Evolutionary conservation across 2,329 filamentous ascomycete species (phyloP).

Genomic region (Neopestalotiopsis sp.): DNA sequence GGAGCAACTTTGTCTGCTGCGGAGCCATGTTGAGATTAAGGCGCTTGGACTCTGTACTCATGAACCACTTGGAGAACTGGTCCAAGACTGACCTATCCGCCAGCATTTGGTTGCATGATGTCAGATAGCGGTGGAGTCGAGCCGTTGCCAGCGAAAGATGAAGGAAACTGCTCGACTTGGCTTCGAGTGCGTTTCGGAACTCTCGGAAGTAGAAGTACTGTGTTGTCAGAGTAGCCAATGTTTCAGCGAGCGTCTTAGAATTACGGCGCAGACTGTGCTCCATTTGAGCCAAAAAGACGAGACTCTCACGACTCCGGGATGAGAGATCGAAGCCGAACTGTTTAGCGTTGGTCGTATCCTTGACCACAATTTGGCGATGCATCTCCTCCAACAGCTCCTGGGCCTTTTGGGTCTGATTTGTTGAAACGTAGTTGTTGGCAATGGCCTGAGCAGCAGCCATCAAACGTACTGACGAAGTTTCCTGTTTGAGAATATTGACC

Average conservation of each 20-base stretch:
- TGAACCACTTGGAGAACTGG: conserved; percentile 38
- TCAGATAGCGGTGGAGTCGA: conserved; percentile 39
- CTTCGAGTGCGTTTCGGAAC: conserved; percentile 40
- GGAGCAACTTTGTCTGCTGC: conserved; percentile 32
- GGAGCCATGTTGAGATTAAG: conserved; percentile 31
- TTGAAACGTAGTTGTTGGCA: conserved; percentile 40
- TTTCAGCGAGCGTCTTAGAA: conserved; percentile 42
- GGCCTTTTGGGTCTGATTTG: conserved; percentile 37
- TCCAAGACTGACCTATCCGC: conserved; percentile 34
- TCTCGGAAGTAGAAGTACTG: conserved; percentile 45
- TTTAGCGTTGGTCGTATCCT: conserved; percentile 36
- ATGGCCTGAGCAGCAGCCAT: conserved; percentile 40
- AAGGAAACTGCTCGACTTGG: conserved; percentile 41
- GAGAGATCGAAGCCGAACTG: conserved; percentile 37
- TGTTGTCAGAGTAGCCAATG: conserved; percentile 47
- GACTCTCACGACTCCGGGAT: conserved; percentile 37
- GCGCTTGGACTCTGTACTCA: conserved; percentile 35
- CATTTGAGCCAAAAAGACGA: conserved; percentile 50
- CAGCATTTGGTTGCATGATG: conserved; percentile 28
- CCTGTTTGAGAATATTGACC: conserved; percentile 37
- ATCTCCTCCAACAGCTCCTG: conserved; percentile 40
- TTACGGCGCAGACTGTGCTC: conserved; percentile 42
- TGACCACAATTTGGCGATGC: conserved; percentile 43
- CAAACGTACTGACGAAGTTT: conserved; percentile 33
- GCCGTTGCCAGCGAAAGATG: conserved; percentile 38